phyloP scores from a whole-genome alignment of 768 basidiomycete species.

The Auriscalpium microsporum region DNA sequence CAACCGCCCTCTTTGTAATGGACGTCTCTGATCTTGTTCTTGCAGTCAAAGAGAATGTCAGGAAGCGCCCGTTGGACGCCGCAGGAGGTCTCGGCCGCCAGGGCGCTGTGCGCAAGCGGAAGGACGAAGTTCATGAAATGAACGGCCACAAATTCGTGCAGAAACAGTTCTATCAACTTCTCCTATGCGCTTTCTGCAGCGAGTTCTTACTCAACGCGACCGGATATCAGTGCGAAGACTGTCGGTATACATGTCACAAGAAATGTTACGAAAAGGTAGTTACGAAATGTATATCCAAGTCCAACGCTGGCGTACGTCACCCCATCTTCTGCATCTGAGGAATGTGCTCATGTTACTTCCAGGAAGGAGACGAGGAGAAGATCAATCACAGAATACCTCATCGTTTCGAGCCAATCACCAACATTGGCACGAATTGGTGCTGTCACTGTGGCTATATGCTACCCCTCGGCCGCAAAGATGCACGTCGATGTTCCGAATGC shows the following conservation, averaged over 20 bases:
- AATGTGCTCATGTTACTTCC: constrained; percentile 1
- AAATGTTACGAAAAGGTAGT: constrained; percentile 99
- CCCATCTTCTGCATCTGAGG: not conserved
- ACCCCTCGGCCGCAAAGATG: constrained; percentile 93
- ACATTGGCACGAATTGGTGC: constrained; percentile 98
- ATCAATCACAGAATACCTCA: constrained; percentile 99
- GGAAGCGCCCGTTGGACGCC: constrained; percentile 90
- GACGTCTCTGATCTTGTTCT: constrained; percentile 4
- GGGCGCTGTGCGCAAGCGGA: constrained; percentile 95
- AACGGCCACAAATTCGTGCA: constrained; percentile 98
- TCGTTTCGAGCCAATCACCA: constrained; percentile 93
- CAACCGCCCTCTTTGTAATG: constrained; percentile 3
- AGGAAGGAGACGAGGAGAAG: constrained; percentile 97
- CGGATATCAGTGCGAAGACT: constrained; percentile 99
- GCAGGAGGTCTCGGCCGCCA: constrained; percentile 92
- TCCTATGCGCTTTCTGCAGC: constrained; percentile 95
- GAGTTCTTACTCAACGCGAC: constrained; percentile 95
- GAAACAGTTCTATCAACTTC: constrained; percentile 96
- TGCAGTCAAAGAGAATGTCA: constrained; percentile 93
- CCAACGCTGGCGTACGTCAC: constrained; percentile 74
- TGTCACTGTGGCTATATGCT: constrained; percentile 99
- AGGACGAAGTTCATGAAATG: constrained; percentile 98
- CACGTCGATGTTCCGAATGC: constrained; percentile 92
- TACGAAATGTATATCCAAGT: constrained; percentile 98
- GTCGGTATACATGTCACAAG: constrained; percentile 97